Evolutionary conservation across 164 flowering plant species (phyloP).

Genomic region (Hamamelis virginiana): DNA sequence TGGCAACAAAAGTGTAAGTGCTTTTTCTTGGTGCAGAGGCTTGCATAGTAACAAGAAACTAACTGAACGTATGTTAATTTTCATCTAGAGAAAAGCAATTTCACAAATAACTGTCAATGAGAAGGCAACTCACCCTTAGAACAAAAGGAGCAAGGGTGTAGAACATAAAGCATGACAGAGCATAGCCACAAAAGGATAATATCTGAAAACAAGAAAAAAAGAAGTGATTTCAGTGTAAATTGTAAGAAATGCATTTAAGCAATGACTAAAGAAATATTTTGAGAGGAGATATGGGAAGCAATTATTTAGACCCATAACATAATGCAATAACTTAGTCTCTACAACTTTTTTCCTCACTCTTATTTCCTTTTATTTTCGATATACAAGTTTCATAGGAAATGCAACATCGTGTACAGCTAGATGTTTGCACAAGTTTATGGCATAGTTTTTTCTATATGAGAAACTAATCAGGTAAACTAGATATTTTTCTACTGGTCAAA

Average conservation of each 20-base stretch:
- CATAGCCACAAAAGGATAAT: constrained; percentile 45
- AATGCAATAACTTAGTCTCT: no score
- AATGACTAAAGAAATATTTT: not conserved
- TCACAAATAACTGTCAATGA: not conserved
- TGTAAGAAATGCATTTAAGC: not conserved
- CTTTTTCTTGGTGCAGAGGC: not conserved
- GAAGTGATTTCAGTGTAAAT: not conserved
- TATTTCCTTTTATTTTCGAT: no score
- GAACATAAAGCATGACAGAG: constrained; percentile 47
- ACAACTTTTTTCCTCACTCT: no score
- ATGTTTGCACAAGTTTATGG: no score
- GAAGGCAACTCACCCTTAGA: constrained; percentile 51
- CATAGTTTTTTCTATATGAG: no score
- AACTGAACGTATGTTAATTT: not conserved
- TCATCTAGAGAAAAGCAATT: not conserved
- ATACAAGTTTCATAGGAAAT: no score
- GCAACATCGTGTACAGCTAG: not conserved
- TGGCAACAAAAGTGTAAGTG: not conserved
- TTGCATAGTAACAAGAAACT: not conserved
- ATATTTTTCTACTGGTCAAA: not conserved
- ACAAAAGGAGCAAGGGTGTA: constrained; percentile 55
- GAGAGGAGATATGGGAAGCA: not conserved
- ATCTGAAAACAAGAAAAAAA: constrained; percentile 38
- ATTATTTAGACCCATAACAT: no score
- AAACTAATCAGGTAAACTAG: not conserved